Evolutionary conservation across 2,329 filamentous ascomycete species (phyloP), one percentile per base, ranked within the genome.

Genomic region (Penicillium sp.): DNA sequence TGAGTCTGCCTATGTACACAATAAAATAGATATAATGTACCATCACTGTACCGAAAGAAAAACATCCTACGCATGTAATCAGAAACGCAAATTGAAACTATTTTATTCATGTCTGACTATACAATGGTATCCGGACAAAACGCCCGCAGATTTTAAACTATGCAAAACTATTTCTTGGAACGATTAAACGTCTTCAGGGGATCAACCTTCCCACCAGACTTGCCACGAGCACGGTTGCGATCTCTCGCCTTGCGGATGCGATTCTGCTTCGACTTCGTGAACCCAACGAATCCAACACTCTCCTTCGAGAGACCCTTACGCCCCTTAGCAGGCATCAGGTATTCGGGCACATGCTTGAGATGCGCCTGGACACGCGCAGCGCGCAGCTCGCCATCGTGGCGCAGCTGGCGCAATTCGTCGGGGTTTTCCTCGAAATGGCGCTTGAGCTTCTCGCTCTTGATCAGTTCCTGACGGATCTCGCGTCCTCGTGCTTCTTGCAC

Each of bases 371-470:
- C 87, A 58, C 90, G 82, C 15, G 92, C 91, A 25, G 92, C 87
- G 59, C 92, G 84, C 55, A 96, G 81, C 73, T 97, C 93, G 38
- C 87, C 88, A 71, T 99, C 94, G 71, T 99, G 94, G 27, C 93
- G 85, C 64, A 97, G 80, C 71, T 96, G 91, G 38, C 86, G 85
- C 62, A 97, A 78, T 71, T 97, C 93, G 33, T 88, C 86, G 0
- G 94, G 94, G 72, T 99, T 97, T 75, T 99, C 94, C 72, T 97
- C 94, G 69, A 97, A 99, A 79, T 97, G 91, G 50, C 92, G 84
- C 76, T 94, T 92, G 53, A 99, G 79, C 76, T 96, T 97, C 70
- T 97, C 93, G 63, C 89, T 93, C 78, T 96, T 95, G 67, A 97
- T 81, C 13, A 99, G 81, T 74, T 97, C 94, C 72, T 93, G 87